These are phyloP conservation scores for Quercus agrifolia DNA, from an alignment of 306 rosid genomes.

Conservation along the genomic window DNA sequence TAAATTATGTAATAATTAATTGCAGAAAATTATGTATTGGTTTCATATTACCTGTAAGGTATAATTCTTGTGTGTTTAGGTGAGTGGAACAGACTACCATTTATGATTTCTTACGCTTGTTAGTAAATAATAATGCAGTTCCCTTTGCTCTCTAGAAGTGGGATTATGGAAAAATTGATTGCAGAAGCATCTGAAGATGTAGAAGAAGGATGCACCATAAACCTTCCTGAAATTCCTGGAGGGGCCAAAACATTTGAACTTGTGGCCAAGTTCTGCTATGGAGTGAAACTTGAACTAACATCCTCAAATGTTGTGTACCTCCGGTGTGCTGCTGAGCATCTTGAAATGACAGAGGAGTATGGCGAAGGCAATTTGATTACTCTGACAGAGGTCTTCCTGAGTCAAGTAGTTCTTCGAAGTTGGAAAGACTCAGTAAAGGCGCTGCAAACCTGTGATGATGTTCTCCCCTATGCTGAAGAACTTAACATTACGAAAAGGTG, in stretches of 20 bases:
- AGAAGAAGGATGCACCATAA: conserved; percentile 62
- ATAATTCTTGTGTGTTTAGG: background rate
- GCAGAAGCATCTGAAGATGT: conserved; percentile 69
- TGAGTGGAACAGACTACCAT: background rate
- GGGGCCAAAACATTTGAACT: conserved; percentile 89
- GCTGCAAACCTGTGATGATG: conserved; percentile 75
- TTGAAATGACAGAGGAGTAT: conserved; percentile 92
- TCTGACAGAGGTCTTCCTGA: conserved; percentile 72
- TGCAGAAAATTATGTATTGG: background rate
- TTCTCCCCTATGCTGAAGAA: conserved; percentile 56
- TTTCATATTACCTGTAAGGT: background rate
- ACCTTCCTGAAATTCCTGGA: conserved; percentile 75
- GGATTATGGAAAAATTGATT: conserved; percentile 77
- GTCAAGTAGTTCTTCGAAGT: conserved; percentile 72
- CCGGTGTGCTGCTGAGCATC: conserved; percentile 86
- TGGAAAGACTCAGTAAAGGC: conserved; percentile 96
- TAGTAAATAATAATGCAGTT: conserved; percentile 57
- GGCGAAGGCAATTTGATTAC: conserved; percentile 81
- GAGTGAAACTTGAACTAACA: conserved; percentile 91
- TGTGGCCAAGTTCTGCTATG: conserved; percentile 94
- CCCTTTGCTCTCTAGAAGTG: conserved; percentile 99
- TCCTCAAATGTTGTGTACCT: conserved; percentile 90
- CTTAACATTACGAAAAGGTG: conserved; percentile 79
- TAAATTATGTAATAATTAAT: background rate
- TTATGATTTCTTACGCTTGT: conserved; percentile 17